Base-by-base conservation (phyloP, 2,329 filamentous ascomycete genomes). In the Alternaria ventricosa region DNA sequence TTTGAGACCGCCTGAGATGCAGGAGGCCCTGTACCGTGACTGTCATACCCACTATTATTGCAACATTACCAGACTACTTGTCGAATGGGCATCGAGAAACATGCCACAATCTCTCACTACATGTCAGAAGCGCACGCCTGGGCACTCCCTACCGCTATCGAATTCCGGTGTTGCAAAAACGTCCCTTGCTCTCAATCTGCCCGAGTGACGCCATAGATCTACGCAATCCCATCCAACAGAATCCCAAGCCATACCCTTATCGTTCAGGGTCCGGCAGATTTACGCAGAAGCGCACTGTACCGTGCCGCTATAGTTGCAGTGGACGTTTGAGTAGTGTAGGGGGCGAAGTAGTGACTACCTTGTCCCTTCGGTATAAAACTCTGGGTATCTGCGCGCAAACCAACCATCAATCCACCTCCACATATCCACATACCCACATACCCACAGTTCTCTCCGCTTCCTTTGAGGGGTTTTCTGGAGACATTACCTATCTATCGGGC, bases 361-460 rank as follows among this genome's bases (percentile, higher is more conserved):
- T 25, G 44, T 33, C 36, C n/a, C 20, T 58, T 55, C 11, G 56
- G 60, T 75, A 75, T 73, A 74, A 71, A 71, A 63, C 54, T 54
- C 59, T 62, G 27, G 49, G 54, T 44, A 33, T 63, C 43, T 57
- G 58, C 57, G 66, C 65, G 64, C 50, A 64, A 61, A 61, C 65
- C 59, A 62, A 68, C 66, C 57, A 62, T 56, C 64, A 67, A 68
- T 49, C 70, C 66, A 71, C 72, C 71, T 75, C 75, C 75, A 69
- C 72, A 64, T 45, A 60, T 25, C 57, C 57, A 57, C 59, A 12
- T 58, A 55, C 45, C 62, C 62, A 64, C 62, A 43, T 70, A 65
- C 60, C 74, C 72, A 74, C 72, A 68, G 43, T 72, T 74, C 64
- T 72, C 71, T 71, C 73, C 73, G 63, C 70, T 60, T 28, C 28